phyloP scores from a whole-genome alignment of 192 early-diverging fungal genomes.

The Coemansia asiatica region DNA sequence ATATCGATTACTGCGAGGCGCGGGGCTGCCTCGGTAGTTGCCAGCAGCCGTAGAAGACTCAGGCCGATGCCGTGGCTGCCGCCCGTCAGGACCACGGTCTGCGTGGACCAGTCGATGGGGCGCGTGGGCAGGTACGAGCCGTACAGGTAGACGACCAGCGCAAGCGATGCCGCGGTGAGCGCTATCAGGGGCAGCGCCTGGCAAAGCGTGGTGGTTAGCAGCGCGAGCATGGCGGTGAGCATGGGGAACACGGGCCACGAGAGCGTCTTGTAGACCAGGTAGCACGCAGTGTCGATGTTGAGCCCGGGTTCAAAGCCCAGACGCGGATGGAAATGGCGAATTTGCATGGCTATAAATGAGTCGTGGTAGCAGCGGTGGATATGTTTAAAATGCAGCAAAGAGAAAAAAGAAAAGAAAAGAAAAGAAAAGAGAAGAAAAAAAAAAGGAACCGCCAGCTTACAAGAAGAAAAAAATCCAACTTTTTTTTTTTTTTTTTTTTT shows the following conservation, averaged over 20 bases:
- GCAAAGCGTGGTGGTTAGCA: not conserved
- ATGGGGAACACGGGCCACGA: constrained; percentile 15
- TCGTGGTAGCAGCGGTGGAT: too few relatives aligned
- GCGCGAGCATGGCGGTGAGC: constrained; percentile 1
- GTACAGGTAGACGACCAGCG: not conserved
- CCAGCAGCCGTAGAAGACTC: constrained; percentile 22
- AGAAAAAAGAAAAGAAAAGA: not conserved
- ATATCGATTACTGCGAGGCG: constrained; percentile 43
- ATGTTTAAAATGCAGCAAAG: not conserved
- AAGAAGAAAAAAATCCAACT: not conserved
- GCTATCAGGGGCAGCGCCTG: not conserved
- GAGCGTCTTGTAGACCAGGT: not conserved
- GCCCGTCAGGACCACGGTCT: constrained; percentile 44
- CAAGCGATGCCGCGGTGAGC: not conserved
- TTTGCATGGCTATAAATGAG: not conserved
- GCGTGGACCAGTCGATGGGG: constrained; percentile 33
- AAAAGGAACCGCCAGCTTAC: too few relatives aligned
- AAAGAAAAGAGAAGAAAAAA: not conserved
- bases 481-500: not conserved
- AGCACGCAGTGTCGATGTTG: constrained; percentile 36
- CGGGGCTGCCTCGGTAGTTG: not conserved
- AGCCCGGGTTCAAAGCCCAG: constrained; percentile 17
- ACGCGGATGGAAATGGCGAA: not conserved
- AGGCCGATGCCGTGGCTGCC: constrained; percentile 48
- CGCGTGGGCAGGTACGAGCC: not conserved